Evolutionary conservation across 805 yeast genomes (phyloP), one percentile per base, ranked within the genome.

Genomic region (Suhomyces sp.): DNA sequence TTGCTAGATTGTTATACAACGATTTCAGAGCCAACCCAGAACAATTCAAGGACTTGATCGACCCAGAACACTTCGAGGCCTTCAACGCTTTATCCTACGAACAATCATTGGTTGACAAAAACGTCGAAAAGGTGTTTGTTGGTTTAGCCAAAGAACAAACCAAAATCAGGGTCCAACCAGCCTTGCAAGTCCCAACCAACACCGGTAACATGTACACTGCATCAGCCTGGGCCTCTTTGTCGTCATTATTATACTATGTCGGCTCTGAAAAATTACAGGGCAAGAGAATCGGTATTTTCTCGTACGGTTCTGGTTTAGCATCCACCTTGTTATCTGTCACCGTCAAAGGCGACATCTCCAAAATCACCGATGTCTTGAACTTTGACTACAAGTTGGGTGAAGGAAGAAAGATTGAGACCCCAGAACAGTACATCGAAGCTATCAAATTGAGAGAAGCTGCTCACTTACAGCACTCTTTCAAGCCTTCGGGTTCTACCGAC

Each of bases 191-290:
- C 45, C 93, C 98, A 67, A 93, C 98, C 58, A 93, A 93, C 76
- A 90, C 96, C 57, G 99, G 99, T 76, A 94, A 94, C 82, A 88
- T 92, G 89, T 94, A 94, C 82, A 90, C 98, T 45, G 98, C 92
- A 58, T 89, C 97, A 35, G 85, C 90, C 47, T 94, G 88, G 82
- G 86, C 96, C 35, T 83, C 97, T 6, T 80, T 94, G 54, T 81
- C 93, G 31, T 93, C 98, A 12, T 76, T 90, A 59, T 78, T 94
- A 63, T 83, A 80, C 68, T 88, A 79, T 67, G 87, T 87, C 57
- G 92, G 90, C 44, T 80, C 82, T 51, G 94, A 86, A 46, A 74
- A 81, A 51, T 80, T 93, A 62, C 90, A 86, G 71, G 82, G 82
- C 63, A 90, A 91, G 79, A 84, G 97, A 72, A 80, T 94, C 66